A percentile compares a stretch with the other conserved stretches of the same genome.
These are phyloP conservation scores for Emericellopsis terricola DNA, from an alignment of 495 filamentous ascomycete genomes.

Conservation along the genomic window DNA sequence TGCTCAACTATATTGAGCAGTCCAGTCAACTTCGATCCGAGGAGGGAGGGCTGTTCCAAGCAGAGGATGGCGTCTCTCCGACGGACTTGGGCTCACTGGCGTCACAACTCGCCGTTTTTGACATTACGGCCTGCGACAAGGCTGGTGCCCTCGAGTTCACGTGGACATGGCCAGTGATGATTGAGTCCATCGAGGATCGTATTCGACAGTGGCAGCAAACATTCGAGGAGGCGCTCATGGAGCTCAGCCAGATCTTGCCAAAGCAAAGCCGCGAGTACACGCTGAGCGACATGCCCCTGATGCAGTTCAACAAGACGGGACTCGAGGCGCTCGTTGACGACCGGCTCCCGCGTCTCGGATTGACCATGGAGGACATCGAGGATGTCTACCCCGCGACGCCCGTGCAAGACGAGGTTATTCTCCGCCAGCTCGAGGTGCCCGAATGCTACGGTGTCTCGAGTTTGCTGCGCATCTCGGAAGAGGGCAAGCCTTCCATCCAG, in stretches of 20 bases:
- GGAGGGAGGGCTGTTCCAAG: neutral
- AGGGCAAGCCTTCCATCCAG: constrained; percentile 20
- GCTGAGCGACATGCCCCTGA: neutral
- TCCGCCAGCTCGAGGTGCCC: constrained; percentile 36
- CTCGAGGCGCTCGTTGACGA: neutral
- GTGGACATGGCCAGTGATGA: neutral
- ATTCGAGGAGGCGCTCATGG: neutral
- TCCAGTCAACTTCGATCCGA: no score
- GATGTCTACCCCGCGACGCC: constrained; percentile 44
- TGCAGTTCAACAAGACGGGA: neutral
- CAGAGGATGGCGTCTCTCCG: neutral
- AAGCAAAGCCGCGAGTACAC: neutral
- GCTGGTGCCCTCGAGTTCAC: neutral
- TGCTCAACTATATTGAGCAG: neutral
- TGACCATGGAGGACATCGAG: neutral
- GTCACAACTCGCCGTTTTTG: neutral
- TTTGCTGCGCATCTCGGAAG: constrained; percentile 38
- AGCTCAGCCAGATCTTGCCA: neutral
- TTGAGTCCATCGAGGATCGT: neutral
- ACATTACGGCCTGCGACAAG: no score
- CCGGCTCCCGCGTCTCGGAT: neutral
- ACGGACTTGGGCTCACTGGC: neutral
- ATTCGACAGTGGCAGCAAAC: neutral
- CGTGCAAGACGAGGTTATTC: constrained; percentile 48
- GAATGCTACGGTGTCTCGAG: constrained; percentile 38